Evolutionary conservation across 345 rosid species (phyloP).

Genomic region (Anacardium occidentale): DNA sequence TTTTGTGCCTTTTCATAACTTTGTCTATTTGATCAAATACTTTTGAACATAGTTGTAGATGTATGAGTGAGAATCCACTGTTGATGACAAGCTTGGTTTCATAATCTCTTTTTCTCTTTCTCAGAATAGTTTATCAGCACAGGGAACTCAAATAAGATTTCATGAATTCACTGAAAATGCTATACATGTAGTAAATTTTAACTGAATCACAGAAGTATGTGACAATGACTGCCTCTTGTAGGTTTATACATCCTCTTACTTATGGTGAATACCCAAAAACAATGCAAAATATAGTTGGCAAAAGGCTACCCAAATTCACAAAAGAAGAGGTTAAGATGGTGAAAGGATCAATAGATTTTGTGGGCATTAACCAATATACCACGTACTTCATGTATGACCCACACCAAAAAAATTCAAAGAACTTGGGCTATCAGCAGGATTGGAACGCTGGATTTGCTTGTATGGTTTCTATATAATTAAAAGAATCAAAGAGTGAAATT

Average conservation of each 20-base stretch:
- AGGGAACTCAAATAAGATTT: too few relatives aligned
- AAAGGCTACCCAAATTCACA: conserved; percentile 50
- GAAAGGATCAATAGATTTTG: conserved; percentile 44
- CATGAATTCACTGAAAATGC: too few relatives aligned
- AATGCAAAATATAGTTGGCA: conserved; percentile 44
- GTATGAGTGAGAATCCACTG: too few relatives aligned
- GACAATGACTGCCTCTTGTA: background rate
- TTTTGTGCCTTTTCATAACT: background rate
- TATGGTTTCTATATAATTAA: conserved; percentile 22
- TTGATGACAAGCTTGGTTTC: too few relatives aligned
- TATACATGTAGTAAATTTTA: too few relatives aligned
- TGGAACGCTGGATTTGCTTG: conserved; percentile 50
- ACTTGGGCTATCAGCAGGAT: conserved; percentile 21
- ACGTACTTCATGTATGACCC: conserved; percentile 44
- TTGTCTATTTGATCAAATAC: background rate
- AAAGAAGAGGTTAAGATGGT: conserved; percentile 35
- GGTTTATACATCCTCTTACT: conserved; percentile 59
- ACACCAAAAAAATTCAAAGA: background rate
- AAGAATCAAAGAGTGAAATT: background rate
- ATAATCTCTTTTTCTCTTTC: too few relatives aligned
- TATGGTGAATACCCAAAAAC: conserved; percentile 33
- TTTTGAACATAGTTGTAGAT: too few relatives aligned
- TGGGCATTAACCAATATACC: conserved; percentile 59
- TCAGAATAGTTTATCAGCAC: too few relatives aligned
- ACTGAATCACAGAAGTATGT: background rate